Evolutionary conservation across 805 yeast genomes (phyloP).

Genomic region (Aciculoconidium aculeatum): DNA sequence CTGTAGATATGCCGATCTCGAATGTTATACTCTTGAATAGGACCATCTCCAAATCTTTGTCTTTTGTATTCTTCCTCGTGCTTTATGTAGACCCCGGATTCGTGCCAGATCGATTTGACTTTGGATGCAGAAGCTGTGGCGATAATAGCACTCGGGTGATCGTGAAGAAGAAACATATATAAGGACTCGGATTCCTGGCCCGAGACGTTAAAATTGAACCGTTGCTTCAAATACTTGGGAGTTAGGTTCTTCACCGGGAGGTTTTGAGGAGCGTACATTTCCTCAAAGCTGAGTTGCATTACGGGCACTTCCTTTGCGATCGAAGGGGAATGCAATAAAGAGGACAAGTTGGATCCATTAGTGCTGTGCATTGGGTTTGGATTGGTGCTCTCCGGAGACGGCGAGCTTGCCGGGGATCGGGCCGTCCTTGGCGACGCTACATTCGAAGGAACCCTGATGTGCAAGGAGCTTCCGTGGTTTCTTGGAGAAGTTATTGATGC

Average conservation of each 20-base stretch:
- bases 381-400: too few relatives aligned
- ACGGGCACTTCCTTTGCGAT: neutral
- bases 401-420: too few relatives aligned
- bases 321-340: too few relatives aligned
- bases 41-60: slow-evolving; percentile 9
- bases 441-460: too few relatives aligned
- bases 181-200: slow-evolving; percentile 13
- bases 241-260: slow-evolving; percentile 14
- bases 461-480: too few relatives aligned
- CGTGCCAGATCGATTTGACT: slow-evolving; percentile 19
- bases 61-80: slow-evolving; percentile 7
- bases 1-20: slow-evolving; percentile 10
- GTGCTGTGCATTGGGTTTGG: too few relatives aligned
- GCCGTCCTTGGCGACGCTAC: too few relatives aligned
- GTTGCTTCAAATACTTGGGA: slow-evolving; percentile 15
- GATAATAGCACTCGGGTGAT: slow-evolving; percentile 23
- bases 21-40: slow-evolving; percentile 11
- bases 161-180: slow-evolving; percentile 19
- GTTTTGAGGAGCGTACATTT: too few relatives aligned
- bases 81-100: slow-evolving; percentile 19
- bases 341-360: too few relatives aligned
- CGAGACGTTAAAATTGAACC: slow-evolving; percentile 20
- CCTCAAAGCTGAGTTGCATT: neutral
- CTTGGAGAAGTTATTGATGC: too few relatives aligned
- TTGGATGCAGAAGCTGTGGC: slow-evolving; percentile 12